These are phyloP conservation scores for Lagenaria siceraria DNA, from an alignment of 306 rosid genomes.

Conservation along the genomic window DNA sequence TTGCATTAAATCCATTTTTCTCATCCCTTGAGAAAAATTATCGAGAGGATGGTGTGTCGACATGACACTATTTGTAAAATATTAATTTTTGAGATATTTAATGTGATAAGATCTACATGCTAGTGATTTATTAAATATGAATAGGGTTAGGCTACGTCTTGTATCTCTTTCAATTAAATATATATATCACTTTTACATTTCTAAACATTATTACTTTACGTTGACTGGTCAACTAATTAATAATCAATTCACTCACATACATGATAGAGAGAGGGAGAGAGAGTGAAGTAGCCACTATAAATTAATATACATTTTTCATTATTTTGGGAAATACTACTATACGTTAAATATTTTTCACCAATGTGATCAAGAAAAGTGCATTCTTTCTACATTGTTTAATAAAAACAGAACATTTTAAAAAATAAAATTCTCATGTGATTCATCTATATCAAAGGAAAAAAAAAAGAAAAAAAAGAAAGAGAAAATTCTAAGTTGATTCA, in stretches of 20 bases:
- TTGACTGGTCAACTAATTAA: conserved; percentile 6
- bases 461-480: no score
- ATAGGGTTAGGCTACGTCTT: not conserved
- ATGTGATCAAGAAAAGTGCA: not conserved
- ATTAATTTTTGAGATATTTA: not conserved
- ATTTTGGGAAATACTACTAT: not conserved
- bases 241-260: not conserved
- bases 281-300: not conserved
- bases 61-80: not conserved
- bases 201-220: not conserved
- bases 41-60: not conserved
- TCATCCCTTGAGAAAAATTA: not conserved
- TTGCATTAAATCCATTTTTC: not conserved
- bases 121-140: not conserved
- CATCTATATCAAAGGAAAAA: not conserved
- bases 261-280: not conserved
- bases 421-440: not conserved
- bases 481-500: not conserved
- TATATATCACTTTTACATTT: not conserved
- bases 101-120: conserved; percentile 1
- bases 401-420: not conserved
- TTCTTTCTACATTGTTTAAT: not conserved
- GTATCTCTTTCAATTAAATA: not conserved
- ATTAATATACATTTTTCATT: not conserved
- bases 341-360: not conserved